Percentiles rank a stretch among this genome's conserved stretches.
Conservation (phyloP, 495 filamentous ascomycete genomes). For the Cercophora samala region DNA sequence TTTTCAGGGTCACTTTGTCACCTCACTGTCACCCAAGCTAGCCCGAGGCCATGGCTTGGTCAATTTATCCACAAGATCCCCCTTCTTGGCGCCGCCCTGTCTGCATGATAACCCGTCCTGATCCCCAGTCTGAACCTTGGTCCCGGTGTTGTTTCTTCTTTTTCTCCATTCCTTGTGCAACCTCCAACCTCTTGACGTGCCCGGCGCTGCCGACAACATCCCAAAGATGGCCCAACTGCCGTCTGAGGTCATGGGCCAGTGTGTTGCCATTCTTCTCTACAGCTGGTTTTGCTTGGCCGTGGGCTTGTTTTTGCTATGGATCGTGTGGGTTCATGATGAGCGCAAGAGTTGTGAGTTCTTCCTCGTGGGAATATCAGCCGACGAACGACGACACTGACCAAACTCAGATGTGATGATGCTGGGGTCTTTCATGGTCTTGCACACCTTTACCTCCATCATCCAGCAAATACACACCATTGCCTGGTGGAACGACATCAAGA, state of each 20-base stretch:
- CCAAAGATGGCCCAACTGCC: slow-evolving; percentile 42
- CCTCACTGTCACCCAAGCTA: neutral
- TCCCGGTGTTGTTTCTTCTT: neutral
- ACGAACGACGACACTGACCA: slow-evolving; percentile 5
- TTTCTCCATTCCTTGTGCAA: neutral
- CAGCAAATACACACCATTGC: slow-evolving; percentile 47
- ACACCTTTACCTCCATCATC: slow-evolving; percentile 41
- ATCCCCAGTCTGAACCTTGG: neutral
- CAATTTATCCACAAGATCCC: neutral
- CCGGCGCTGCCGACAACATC: neutral
- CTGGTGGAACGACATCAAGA: slow-evolving; percentile 43
- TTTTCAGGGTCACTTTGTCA: neutral
- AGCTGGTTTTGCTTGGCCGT: slow-evolving; percentile 40
- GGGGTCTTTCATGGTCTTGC: slow-evolving; percentile 37
- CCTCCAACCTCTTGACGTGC: neutral
- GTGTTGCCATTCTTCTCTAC: slow-evolving; percentile 40
- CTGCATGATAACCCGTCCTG: neutral
- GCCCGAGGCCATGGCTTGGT: neutral
- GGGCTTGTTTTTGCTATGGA: slow-evolving; percentile 37
- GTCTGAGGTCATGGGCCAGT: slow-evolving; percentile 36
- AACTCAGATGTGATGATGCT: slow-evolving; percentile 44
- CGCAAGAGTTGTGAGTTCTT: slow-evolving; percentile 44
- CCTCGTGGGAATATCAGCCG: neutral
- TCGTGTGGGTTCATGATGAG: slow-evolving; percentile 45
- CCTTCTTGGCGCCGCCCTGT: neutral